phyloP scores from a whole-genome alignment of 73 alveolate genomes.

The Tetrahymena elliotti region DNA sequence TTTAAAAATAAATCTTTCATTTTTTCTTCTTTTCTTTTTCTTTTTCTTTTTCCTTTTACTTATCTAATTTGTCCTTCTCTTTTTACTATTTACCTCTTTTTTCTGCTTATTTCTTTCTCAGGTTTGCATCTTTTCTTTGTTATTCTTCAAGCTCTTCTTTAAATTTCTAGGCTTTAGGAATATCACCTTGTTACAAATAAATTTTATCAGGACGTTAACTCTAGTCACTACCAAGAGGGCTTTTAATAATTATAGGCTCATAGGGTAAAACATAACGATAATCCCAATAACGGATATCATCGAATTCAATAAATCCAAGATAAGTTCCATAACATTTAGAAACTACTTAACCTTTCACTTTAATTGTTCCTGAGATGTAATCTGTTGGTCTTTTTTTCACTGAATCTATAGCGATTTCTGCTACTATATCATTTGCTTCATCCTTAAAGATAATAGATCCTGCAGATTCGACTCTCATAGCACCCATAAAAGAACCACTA shows the following conservation, averaged over 20 bases:
- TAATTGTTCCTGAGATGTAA: conserved; percentile 74
- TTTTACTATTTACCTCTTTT: not conserved
- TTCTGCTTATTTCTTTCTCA: conserved; percentile 6
- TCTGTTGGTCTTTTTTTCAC: conserved; percentile 53
- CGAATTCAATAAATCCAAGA: conserved; percentile 88
- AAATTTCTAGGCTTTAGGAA: conserved; percentile 12
- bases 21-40: not conserved
- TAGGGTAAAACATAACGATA: conserved; percentile 47
- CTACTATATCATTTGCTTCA: conserved; percentile 58
- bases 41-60: not conserved
- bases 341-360: conserved; percentile 49
- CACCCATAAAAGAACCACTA: conserved; percentile 62
- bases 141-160: conserved; percentile 11
- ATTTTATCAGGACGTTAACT: not conserved
- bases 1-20: not conserved
- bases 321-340: conserved; percentile 79
- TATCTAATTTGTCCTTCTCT: not conserved
- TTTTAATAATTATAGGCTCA: conserved; percentile 17
- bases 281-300: conserved; percentile 90
- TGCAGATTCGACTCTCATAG: conserved; percentile 66
- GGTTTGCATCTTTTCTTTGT: conserved; percentile 30
- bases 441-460: conserved; percentile 62
- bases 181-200: not conserved
- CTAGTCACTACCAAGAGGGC: conserved; percentile 1
- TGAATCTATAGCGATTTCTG: conserved; percentile 47